Conservation (phyloP, 257 asterid species). For the Echites panduratus region DNA sequence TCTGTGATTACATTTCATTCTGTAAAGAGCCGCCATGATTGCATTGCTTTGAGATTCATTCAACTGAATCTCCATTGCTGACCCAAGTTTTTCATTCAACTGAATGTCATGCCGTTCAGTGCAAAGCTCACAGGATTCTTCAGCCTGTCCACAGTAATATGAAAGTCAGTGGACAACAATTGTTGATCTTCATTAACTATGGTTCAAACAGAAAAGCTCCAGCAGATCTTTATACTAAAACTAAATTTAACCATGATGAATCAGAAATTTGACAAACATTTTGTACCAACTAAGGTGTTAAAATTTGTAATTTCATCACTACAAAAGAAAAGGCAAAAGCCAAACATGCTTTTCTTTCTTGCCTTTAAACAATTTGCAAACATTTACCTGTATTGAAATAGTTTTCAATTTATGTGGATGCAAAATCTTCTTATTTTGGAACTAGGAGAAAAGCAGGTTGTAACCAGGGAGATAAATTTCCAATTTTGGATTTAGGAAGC, state of each 20-base stretch:
- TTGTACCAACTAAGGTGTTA: no score
- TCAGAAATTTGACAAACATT: neutral
- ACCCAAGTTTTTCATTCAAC: neutral
- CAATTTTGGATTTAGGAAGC: neutral
- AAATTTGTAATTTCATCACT: no score
- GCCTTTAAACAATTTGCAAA: neutral
- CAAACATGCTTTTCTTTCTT: neutral
- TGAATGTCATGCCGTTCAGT: neutral
- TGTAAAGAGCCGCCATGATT: conserved; percentile 8
- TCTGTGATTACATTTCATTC: conserved; percentile 19
- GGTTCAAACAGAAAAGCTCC: neutral
- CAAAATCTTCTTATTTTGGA: neutral
- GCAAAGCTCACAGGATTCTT: conserved; percentile 10
- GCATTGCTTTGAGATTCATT: conserved; percentile 26
- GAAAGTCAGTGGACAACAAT: neutral
- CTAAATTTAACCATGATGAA: neutral
- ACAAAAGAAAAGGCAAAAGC: neutral
- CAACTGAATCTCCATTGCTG: conserved; percentile 7
- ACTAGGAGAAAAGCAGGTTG: no score
- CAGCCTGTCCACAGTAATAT: conserved; percentile 8
- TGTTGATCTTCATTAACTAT: neutral
- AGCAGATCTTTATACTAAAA: neutral
- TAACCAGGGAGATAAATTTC: neutral
- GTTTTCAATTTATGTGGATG: neutral
- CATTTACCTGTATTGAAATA: neutral